Evolutionary conservation across 345 rosid genomes (phyloP), one percentile per base, ranked within the genome.

Genomic region (Anastatica hierochuntica): DNA sequence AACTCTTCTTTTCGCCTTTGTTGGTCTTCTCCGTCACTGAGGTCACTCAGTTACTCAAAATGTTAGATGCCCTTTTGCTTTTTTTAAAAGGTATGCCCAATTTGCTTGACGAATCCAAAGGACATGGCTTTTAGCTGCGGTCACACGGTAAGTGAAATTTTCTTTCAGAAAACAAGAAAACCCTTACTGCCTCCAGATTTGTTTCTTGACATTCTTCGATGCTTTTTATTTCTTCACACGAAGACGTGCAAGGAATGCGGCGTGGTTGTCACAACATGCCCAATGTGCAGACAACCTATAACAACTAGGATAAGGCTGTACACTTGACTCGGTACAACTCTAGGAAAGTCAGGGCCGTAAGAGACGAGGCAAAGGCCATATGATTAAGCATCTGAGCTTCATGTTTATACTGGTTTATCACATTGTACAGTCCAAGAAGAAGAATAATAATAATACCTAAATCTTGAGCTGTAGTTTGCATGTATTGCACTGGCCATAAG

Each of bases 111-210:
- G 19, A 87, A 84, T 59, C 84, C 88, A 1, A 92, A 77, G 76
- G 82, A 92, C 75, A 73, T 92, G 96, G 98, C 98, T 48, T 92
- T 92, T 64, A 83, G 90, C 64, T 92, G 98, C 46, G 98, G 98
- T 49, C 98, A 92, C 68, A 44, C 42, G 56, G 98, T 92, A 60
- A 59, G 95, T 72, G 50, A 64, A 60, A 51, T 49, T 55, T 21
- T 21, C 24, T n/a, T n/a, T n/a, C n/a, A 34, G 8, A 33, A 15
- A 56, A 39, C 14, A 38, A 21, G 8, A 0, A 10, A 16, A 53
- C 46, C 10, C 18, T 60, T 30, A 15, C 45, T 19, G 24, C 24
- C 5, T 21, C 53, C 34, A 43, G 4, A 35, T 24, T 5, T 6
- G 14, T 53, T 15, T 35, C 42, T 16, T 52, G 61, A 61, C 40